Evolutionary conservation across 306 rosid genomes (phyloP), one percentile per base, ranked within the genome.

Genomic region (Ceratonia siliqua): DNA sequence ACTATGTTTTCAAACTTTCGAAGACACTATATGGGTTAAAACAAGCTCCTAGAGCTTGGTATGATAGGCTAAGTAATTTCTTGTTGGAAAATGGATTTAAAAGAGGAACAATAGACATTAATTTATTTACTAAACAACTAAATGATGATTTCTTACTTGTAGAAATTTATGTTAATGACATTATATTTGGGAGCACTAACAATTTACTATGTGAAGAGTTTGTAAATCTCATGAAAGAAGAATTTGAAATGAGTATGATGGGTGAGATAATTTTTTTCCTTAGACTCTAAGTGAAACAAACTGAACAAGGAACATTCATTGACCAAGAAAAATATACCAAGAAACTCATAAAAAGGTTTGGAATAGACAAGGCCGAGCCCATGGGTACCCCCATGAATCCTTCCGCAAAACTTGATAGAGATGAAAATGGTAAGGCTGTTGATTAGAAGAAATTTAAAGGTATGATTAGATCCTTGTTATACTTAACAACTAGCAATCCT

Each of bases 181-280:
- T 55, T 13, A 56, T 55, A 5, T 36, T 27, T 52, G 41, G 65
- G 21, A 10, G 54, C 6, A 71, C n/a, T 13, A 22, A 56, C 13
- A 11, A 68, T 1, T 1, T 4, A 4, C 27, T 68, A 0, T 39
- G 35, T n/a, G 13, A n/a, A 6, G 45, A 68, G 0, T 18, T 38
- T 5, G 8, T 24, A 5, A 36, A 36, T 15, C 0, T 5, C 6
- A 38, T 53, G 56, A 8, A 35, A 3, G 20, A 2, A 8, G 41
- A 68, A 18, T 36, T 71, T 0, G 55, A 71, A 4, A 71, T 71
- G 54, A 71, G 76, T 8, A 71, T 71, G 41, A 71, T 39, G 53
- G 36, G 66, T 53, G n/a, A n/a, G n/a, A n/a, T n/a, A n/a, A n/a
- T n/a, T n/a, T n/a, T n/a, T n/a, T n/a, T n/a, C n/a, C n/a, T n/a